Conservation (phyloP, 108 stramenopile genomes). For the Conticribra guillardii region DNA sequence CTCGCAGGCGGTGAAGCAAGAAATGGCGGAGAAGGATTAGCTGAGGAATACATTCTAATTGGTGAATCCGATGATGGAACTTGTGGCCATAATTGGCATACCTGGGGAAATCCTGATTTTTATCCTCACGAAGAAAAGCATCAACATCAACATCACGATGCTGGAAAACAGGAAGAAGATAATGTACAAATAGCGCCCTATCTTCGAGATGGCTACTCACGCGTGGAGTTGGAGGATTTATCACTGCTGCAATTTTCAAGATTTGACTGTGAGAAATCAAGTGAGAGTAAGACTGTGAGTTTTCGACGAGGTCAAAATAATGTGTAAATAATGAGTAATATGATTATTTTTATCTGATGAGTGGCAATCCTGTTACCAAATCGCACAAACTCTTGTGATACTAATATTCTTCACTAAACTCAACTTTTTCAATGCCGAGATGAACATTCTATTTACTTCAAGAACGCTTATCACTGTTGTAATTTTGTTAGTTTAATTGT, state of each 20-base stretch:
- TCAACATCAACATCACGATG: no score
- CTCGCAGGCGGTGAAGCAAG: background rate
- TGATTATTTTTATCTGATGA: background rate
- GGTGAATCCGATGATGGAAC: constrained; percentile 85
- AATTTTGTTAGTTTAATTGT: no score
- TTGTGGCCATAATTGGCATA: constrained; percentile 82
- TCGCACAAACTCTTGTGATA: no score
- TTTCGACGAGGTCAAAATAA: constrained; percentile 53
- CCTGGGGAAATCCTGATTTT: constrained; percentile 78
- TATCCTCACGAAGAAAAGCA: constrained; percentile 5
- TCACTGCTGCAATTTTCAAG: constrained; percentile 67
- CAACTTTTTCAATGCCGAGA: no score
- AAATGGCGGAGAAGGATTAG: constrained; percentile 15
- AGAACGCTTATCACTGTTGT: no score
- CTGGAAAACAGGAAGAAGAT: background rate
- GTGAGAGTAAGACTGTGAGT: constrained; percentile 72
- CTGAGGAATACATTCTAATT: constrained; percentile 85
- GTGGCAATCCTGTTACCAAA: no score
- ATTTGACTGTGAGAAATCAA: constrained; percentile 68
- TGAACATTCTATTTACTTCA: no score
- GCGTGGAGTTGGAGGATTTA: constrained; percentile 64
- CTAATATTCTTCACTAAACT: no score
- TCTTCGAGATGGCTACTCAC: constrained; percentile 67
- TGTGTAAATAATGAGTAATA: background rate
- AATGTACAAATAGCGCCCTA: constrained; percentile 40